Conservation (phyloP, 306 rosid species). For the Castanea mollissima region DNA sequence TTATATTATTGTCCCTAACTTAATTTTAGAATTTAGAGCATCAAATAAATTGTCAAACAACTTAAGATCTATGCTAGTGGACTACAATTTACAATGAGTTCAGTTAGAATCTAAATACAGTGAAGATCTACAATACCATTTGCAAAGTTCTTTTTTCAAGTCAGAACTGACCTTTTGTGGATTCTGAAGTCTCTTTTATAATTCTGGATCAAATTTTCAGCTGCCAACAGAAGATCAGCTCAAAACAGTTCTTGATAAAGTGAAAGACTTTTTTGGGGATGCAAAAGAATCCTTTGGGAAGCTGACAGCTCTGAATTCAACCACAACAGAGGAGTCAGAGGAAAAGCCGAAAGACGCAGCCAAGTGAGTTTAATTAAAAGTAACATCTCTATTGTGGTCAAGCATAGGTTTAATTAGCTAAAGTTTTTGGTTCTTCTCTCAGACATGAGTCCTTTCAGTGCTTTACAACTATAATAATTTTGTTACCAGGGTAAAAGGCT, state of each 20-base stretch:
- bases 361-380: slow-evolving; percentile 54
- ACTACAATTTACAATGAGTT: background rate
- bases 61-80: background rate
- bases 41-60: background rate
- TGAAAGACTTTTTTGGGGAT: slow-evolving; percentile 79
- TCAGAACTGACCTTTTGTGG: background rate
- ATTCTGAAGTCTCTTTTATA: slow-evolving; percentile 9
- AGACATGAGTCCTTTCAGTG: slow-evolving; percentile 5
- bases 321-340: slow-evolving; percentile 43
- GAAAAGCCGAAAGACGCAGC: slow-evolving; percentile 38
- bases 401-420: background rate
- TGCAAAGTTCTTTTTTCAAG: background rate
- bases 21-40: background rate
- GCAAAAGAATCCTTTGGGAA: slow-evolving; percentile 88
- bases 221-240: slow-evolving; percentile 86
- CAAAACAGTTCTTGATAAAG: slow-evolving; percentile 76
- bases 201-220: slow-evolving; percentile 43
- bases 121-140: slow-evolving; percentile 7
- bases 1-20: background rate
- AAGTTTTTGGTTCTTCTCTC: background rate
- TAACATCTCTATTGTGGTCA: background rate
- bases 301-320: slow-evolving; percentile 48
- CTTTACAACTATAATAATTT: background rate
- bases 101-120: background rate
- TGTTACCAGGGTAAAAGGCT: slow-evolving; percentile 45